Conservation (phyloP, 2,329 filamentous ascomycete species). For the Alternaria sp. region DNA sequence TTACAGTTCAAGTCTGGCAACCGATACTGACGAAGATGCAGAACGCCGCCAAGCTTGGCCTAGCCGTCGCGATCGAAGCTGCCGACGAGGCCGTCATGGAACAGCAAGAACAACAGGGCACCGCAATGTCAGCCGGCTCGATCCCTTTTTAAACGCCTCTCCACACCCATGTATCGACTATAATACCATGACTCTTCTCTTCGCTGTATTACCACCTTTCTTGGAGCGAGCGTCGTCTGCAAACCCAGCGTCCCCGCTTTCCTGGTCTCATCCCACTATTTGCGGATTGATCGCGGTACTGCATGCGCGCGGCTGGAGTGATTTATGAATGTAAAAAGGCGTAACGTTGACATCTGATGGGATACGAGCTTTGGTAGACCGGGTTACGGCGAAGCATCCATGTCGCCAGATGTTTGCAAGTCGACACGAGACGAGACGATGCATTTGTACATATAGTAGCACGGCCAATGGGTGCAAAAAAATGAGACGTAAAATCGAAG, state of each 20-base stretch:
- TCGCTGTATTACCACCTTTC: constrained; percentile 53
- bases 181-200: constrained; percentile 51
- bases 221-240: constrained; percentile 39
- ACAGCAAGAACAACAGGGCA: constrained; percentile 49
- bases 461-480: constrained; percentile 37
- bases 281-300: constrained; percentile 41
- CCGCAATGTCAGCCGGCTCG: constrained; percentile 39
- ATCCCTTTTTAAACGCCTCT: constrained; percentile 52
- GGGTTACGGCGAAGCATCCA: constrained; percentile 21
- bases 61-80: constrained; percentile 76
- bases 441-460: constrained; percentile 48
- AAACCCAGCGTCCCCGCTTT: constrained; percentile 34
- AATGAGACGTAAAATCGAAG: constrained; percentile 14
- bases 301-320: constrained; percentile 23
- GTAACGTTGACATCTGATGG: constrained; percentile 34
- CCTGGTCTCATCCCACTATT: constrained; percentile 29
- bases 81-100: constrained; percentile 54
- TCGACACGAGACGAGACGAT: constrained; percentile 19
- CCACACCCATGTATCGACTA: constrained; percentile 41
- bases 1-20: neutral
- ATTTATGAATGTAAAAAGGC: constrained; percentile 37
- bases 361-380: constrained; percentile 32
- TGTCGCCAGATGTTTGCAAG: constrained; percentile 24
- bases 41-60: constrained; percentile 94
- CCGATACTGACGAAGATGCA: constrained; percentile 54